Conservation (phyloP, 305 asterid species). For the Fraxinus albicans region DNA sequence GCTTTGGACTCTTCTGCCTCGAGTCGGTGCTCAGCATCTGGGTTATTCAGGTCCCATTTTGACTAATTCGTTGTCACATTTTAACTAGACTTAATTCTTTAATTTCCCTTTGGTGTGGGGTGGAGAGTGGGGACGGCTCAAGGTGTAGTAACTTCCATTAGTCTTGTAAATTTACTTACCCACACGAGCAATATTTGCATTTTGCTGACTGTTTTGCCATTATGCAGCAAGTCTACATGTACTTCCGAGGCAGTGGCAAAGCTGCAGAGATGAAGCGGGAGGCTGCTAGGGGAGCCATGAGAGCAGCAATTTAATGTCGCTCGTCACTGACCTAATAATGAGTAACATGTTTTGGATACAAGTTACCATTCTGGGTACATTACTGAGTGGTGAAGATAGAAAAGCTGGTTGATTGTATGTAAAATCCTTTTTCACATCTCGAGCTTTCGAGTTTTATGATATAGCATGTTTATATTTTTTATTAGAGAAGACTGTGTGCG, state of each 20-base stretch:
- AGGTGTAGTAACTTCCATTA: neutral
- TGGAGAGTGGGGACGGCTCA: neutral
- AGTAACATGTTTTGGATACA: neutral
- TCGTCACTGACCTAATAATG: neutral
- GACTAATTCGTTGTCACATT: neutral
- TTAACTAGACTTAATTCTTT: neutral
- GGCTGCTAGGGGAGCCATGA: conserved; percentile 78
- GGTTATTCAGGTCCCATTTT: conserved; percentile 78
- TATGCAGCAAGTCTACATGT: conserved; percentile 87
- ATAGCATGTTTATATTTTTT: neutral
- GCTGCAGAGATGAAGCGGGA: conserved; percentile 86
- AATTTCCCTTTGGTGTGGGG: neutral
- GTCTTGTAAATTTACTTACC: neutral
- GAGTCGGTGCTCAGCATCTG: conserved; percentile 89
- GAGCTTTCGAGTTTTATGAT: conserved; percentile 18
- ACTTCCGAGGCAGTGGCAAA: conserved; percentile 97
- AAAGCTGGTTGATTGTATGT: conserved; percentile 21
- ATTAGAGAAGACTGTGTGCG: conserved; percentile 11
- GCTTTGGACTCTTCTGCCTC: conserved; percentile 85
- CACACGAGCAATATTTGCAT: neutral
- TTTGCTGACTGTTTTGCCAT: neutral
- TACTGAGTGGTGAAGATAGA: conserved; percentile 9
- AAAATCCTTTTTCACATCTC: conserved; percentile 2
- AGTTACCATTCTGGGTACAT: neutral
- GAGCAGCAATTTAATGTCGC: conserved; percentile 63